Evolutionary conservation across 805 yeast species (phyloP), one percentile per base, ranked within the genome.

Genomic region (Wickerhamiella siamensis): DNA sequence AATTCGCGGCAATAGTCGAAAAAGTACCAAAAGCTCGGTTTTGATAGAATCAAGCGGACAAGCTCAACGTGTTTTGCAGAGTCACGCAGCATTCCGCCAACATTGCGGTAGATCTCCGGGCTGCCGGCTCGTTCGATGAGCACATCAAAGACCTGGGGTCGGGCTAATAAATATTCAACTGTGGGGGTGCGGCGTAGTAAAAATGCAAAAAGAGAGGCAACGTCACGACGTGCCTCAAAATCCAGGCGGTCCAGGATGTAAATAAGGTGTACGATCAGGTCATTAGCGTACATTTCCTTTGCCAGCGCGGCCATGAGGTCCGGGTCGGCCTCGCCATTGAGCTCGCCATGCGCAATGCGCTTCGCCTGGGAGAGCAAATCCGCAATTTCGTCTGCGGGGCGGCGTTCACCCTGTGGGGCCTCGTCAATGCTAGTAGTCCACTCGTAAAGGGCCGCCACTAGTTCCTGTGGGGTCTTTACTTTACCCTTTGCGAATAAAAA

Each of bases 181-280:
- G 95, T 83, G 15, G 95, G 95, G 48, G 79, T 80, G 41, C 94
- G 75, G 52, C 87, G 75, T 47, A 91, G 69, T 33, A 93, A 68
- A 4, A 83, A 77, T 47, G 77, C 72, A 57, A 86, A 84, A 40
- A 91, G 58, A 4, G 73, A 64, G 4, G 75, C 70, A 14, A 84
- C 88, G 51, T 83, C 91, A 53, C 88, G 86, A 43, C 95, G 69
- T 36, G 93, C 75, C 56, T 91, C 97, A 61, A 91, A 87, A 48
- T 84, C 95, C 43, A 91, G 68, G 27, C 69, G 67, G n/a, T 63
- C 64, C 43, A 91, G 63, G 52, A 77, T 72, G 16, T 63, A 57
- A 12, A 83, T 65, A 46, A 91, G 61, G 18, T 68, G 67, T 48
- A 71, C 72, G 27, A 91, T 69, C 44, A 81, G 64, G 56, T 86